These are phyloP conservation scores for Rhodotorula sp. DNA, from an alignment of 1,284 basidiomycete genomes.

Conservation along the genomic window DNA sequence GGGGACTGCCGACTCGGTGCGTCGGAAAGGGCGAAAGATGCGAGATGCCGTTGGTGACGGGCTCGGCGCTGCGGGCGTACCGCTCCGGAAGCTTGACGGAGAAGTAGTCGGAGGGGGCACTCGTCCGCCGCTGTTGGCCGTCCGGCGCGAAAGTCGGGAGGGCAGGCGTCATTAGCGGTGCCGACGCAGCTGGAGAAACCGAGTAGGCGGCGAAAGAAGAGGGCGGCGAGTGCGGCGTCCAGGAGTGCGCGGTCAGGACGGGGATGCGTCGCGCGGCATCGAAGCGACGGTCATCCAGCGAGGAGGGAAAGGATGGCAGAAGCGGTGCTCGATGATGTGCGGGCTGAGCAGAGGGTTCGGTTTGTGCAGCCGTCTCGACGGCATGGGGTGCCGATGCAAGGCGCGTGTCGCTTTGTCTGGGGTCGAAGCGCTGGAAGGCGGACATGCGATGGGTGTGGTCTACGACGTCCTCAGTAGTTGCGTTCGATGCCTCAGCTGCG, in stretches of 20 bases:
- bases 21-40: too few relatives aligned
- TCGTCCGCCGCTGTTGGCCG: background rate
- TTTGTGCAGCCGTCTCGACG: background rate
- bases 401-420: background rate
- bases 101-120: slow-evolving; percentile 19
- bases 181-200: slow-evolving; percentile 8
- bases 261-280: background rate
- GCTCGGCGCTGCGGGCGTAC: background rate
- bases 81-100: slow-evolving; percentile 12
- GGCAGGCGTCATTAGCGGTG: background rate
- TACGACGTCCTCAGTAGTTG: slow-evolving; percentile 20
- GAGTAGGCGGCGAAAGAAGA: slow-evolving; percentile 17
- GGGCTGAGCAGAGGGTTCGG: background rate
- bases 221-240: background rate
- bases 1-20: too few relatives aligned
- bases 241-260: background rate
- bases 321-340: background rate
- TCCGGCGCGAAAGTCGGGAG: background rate
- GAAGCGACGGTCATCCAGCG: slow-evolving; percentile 1
- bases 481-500: slow-evolving; percentile 4
- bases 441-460: background rate
- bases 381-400: slow-evolving; percentile 3
- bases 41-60: background rate
- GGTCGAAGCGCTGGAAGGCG: background rate
- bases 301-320: slow-evolving; percentile 13